Percentiles rank a stretch among this genome's conserved stretches.
Conservation (phyloP, 192 early-diverging fungal genomes). For the Coemansia sp. region DNA sequence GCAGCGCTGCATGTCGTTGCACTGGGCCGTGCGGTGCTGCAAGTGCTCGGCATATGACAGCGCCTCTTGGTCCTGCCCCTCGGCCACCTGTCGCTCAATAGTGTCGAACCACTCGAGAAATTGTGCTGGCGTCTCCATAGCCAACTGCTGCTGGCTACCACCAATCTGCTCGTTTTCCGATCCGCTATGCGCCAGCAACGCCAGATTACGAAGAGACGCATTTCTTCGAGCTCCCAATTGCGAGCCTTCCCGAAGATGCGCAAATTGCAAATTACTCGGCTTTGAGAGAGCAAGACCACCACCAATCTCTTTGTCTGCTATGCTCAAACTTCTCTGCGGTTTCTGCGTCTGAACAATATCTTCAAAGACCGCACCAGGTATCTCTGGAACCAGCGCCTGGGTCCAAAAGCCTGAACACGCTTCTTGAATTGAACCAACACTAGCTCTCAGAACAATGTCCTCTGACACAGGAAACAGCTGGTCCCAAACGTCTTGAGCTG, state of each 20-base stretch:
- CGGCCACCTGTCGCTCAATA: conserved; percentile 80
- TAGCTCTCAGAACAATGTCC: not conserved
- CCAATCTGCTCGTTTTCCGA: not conserved
- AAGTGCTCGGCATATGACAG: conserved; percentile 65
- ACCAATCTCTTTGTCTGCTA: too few species aligned
- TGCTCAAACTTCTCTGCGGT: not conserved
- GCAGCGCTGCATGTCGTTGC: conserved; percentile 57
- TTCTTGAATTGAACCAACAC: conserved; percentile 24
- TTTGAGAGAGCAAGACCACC: not conserved
- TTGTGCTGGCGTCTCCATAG: conserved; percentile 84
- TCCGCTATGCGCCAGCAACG: conserved; percentile 1
- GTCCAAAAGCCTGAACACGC: conserved; percentile 6
- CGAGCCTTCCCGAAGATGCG: conserved; percentile 17
- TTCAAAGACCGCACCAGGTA: not conserved
- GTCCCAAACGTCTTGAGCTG: conserved; percentile 25
- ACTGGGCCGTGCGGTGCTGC: conserved; percentile 11
- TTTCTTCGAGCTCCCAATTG: conserved; percentile 28
- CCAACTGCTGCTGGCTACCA: conserved; percentile 37
- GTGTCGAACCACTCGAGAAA: conserved; percentile 93
- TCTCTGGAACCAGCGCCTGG: conserved; percentile 9
- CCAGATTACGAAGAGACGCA: conserved; percentile 23
- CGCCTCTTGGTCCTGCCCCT: conserved; percentile 76
- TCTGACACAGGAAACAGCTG: conserved; percentile 17
- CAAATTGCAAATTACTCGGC: conserved; percentile 10
- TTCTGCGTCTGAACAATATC: not conserved